Evolutionary conservation across 306 rosid genomes (phyloP), one percentile per base, ranked within the genome.

Genomic region (Castanea crenata): DNA sequence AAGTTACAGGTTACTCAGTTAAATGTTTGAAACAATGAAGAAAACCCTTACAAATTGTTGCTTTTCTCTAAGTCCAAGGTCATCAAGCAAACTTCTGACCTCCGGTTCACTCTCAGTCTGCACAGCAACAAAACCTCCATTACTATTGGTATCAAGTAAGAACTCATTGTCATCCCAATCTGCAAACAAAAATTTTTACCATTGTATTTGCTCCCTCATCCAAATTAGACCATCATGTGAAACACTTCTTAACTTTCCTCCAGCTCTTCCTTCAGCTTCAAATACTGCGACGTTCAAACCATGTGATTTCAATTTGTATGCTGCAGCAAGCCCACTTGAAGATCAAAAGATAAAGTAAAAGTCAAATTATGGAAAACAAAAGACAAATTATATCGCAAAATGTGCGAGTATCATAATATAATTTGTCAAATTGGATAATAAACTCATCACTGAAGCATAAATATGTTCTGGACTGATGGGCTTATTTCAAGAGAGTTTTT

Each of bases 161-260:
- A 70, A 74, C 34, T 77, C 84, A 59, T 25, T 15, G 13, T 74
- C 18, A 49, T 27, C 38, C 78, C 38, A 35, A 32, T 19, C 51
- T 67, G 52, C 51, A 25, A 61, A 75, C 56, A 77, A 71, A 49
- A 78, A 69, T 31, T 76, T 78, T 35, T 88, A 92, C 98, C 99
- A 95, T 92, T 79, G 97, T 92, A 87, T 92, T 95, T 21, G 98
- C 99, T 78, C 98, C 98, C 86, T 90, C 98, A 68, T 92, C 97
- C 99, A 95, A 75, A 93, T 74, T 31, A 93, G 82, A 70, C 94
- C 98, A 83, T 90, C 85, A 73, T 5, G 88, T 52, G 92, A 90
- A 77, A 91, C 86, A 78, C 91, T 95, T 86, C 88, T 93, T 75
- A 92, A 77, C 86, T 92, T 95, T 82, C 99, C 99, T 68, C 99